Conservation (phyloP, 176 grass and related monocot species). For the Elymus sibiricus region DNA sequence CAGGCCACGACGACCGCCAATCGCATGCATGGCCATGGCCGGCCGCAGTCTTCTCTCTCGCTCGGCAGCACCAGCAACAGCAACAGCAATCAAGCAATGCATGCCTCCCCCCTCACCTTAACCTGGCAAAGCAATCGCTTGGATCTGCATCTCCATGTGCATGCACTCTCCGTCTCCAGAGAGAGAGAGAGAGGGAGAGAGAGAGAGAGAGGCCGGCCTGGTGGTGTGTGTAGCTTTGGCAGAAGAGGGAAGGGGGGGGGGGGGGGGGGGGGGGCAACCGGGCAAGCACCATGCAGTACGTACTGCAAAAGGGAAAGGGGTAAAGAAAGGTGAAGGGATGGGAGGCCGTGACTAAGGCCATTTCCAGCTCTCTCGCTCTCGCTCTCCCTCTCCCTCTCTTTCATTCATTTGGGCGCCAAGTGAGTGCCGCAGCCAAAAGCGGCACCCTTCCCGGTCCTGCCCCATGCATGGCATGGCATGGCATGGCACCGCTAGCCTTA, state of each 20-base stretch:
- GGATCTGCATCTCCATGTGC: slow-evolving; percentile 13
- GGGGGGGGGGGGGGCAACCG: not conserved
- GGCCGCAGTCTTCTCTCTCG: not conserved
- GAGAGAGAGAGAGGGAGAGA: too few species aligned
- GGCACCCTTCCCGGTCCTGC: not conserved
- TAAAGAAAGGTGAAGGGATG: slow-evolving; percentile 32
- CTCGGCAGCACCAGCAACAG: not conserved
- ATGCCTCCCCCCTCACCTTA: not conserved
- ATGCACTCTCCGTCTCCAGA: not conserved
- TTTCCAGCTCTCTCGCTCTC: slow-evolving; percentile 36
- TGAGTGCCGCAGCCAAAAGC: slow-evolving; percentile 65
- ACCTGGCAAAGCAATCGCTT: slow-evolving; percentile 22
- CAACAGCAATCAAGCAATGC: not conserved
- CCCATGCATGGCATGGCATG: slow-evolving; percentile 15
- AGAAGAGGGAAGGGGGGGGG: not conserved
- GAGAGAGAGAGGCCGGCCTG: not conserved
- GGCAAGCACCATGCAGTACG: not conserved
- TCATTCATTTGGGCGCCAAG: slow-evolving; percentile 40
- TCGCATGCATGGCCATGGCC: not conserved
- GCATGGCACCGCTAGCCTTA: not conserved
- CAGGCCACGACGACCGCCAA: slow-evolving; percentile 25
- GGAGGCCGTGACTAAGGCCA: slow-evolving; percentile 44
- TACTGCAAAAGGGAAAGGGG: slow-evolving; percentile 33
- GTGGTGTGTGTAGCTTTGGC: not conserved
- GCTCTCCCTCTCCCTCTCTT: not conserved